Percentiles rank a stretch among this genome's conserved stretches.
Conservation (phyloP, 352 stramenopile genomes). For the Phytopythium montanum region DNA sequence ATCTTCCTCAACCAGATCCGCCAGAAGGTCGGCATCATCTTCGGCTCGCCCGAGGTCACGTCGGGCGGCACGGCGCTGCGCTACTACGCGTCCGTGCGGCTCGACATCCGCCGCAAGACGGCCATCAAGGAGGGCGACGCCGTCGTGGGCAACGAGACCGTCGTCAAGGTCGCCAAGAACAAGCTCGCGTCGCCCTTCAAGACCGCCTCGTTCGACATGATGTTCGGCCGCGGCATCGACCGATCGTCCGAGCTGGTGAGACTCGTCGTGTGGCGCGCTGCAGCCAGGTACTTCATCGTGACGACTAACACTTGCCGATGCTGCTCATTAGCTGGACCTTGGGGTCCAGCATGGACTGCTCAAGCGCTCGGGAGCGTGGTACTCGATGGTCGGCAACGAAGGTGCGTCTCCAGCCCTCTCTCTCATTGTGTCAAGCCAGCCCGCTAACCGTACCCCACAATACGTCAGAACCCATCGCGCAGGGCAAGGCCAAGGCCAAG, state of each 20-base stretch:
- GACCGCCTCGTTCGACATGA: constrained; percentile 95
- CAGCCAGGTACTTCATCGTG: not conserved
- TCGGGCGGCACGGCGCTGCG: constrained; percentile 86
- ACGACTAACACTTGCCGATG: not conserved
- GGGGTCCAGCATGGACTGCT: constrained; percentile 69
- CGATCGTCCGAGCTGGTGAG: constrained; percentile 74
- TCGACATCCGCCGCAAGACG: constrained; percentile 95
- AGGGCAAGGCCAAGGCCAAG: constrained; percentile 84
- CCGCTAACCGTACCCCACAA: not conserved
- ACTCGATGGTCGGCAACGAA: constrained; percentile 56
- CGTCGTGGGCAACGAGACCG: constrained; percentile 95
- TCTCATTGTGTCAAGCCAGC: not conserved
- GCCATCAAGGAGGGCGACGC: constrained; percentile 89
- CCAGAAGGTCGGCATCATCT: constrained; percentile 97
- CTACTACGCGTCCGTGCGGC: constrained; percentile 89
- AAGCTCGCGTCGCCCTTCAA: constrained; percentile 97
- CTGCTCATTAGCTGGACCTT: constrained; percentile 47
- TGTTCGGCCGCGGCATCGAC: constrained; percentile 97
- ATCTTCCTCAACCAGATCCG: constrained; percentile 99
- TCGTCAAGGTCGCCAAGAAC: constrained; percentile 99
- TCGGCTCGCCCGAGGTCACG: constrained; percentile 97
- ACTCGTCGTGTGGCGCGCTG: too few species aligned
- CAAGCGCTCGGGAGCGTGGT: constrained; percentile 82
- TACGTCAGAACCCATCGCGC: constrained; percentile 69
- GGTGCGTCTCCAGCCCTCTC: constrained; percentile 22